Evolutionary conservation across 2,329 filamentous ascomycete genomes (phyloP), one percentile per base, ranked within the genome.

Genomic region (Fusarium sulawesiense): DNA sequence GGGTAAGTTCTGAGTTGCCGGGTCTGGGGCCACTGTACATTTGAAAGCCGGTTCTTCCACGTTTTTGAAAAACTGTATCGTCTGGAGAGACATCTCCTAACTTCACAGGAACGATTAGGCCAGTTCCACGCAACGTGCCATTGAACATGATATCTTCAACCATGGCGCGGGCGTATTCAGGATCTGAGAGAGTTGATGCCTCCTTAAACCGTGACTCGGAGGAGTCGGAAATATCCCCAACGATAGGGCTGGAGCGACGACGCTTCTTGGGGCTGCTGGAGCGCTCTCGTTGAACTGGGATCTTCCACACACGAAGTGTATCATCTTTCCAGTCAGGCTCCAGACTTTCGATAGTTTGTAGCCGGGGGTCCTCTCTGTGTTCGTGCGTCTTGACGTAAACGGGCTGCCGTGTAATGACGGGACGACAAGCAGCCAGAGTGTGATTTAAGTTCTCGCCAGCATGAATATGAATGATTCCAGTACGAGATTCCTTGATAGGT

Each of bases 381-480:
- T 99, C 96, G 67, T 88, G 85, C 3, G 91, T 85, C 32, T 82
- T 83, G n/a, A 98, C 81, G 0, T 91, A 91, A 77, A 97, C 86
- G 1, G 93, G 91, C 73, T 93, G 94, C 40, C 96, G 88, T 74
- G 98, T 95, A 51, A 98, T 89, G 79, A 97, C 97, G 32, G 90
- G 85, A 47, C 96, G 88, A 18, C 92, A 91, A 1, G 94, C 93
- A n/a, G 93, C 94, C 60, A 99, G 80, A 8, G 89, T 86, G 76
- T 98, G 91, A 47, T 89, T 87, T 57, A 98, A 80, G 77, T 98
- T 98, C 54, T 89, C 89, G 7, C 91, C 89, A 5, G 93, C 94
- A 77, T 97, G 92, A 14, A 98, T 83, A n/a, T 86, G 87, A 62
- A 94, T 76, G 20, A 79, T 80, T 16, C 77, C 73, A 27, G 76